A percentile compares a stretch with the other conserved stretches of the same genome.
These are phyloP conservation scores for Nakazawaea anatomiae DNA, from an alignment of 805 yeast genomes.

Conservation along the genomic window DNA sequence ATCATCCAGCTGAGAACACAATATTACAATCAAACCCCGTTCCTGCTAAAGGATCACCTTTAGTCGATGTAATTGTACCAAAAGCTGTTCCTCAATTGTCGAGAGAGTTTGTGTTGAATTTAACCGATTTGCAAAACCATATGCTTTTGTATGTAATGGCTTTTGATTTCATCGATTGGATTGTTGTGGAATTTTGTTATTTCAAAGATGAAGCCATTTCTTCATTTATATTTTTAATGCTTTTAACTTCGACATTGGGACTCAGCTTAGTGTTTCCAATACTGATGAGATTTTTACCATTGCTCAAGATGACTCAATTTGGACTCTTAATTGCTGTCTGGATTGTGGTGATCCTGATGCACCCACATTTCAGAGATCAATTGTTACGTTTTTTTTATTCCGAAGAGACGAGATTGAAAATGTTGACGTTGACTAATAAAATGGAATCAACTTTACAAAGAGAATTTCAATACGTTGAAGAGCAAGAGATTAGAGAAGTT, in stretches of 20 bases:
- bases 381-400: conserved; percentile 45
- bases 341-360: conserved; percentile 36
- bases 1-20: conserved; percentile 55
- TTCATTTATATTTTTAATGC: conserved; percentile 37
- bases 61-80: conserved; percentile 44
- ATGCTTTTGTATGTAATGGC: conserved; percentile 57
- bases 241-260: conserved; percentile 18
- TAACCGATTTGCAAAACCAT: conserved; percentile 81
- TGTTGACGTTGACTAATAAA: conserved; percentile 41
- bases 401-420: conserved; percentile 56
- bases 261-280: conserved; percentile 4
- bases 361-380: conserved; percentile 47
- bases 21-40: conserved; percentile 30
- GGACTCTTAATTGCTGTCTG: conserved; percentile 39
- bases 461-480: conserved; percentile 32
- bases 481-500: conserved; percentile 42
- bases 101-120: conserved; percentile 68
- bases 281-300: conserved; percentile 12
- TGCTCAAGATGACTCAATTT: conserved; percentile 23
- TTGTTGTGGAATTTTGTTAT: conserved; percentile 52
- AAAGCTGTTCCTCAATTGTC: conserved; percentile 76
- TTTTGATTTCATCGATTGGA: conserved; percentile 50
- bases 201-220: conserved; percentile 61
- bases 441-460: conserved; percentile 37
- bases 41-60: conserved; percentile 46